Percentiles rank a stretch among this genome's conserved stretches.
phyloP scores from a whole-genome alignment of 129 eudicot species.

The Pittosporum tobira region DNA sequence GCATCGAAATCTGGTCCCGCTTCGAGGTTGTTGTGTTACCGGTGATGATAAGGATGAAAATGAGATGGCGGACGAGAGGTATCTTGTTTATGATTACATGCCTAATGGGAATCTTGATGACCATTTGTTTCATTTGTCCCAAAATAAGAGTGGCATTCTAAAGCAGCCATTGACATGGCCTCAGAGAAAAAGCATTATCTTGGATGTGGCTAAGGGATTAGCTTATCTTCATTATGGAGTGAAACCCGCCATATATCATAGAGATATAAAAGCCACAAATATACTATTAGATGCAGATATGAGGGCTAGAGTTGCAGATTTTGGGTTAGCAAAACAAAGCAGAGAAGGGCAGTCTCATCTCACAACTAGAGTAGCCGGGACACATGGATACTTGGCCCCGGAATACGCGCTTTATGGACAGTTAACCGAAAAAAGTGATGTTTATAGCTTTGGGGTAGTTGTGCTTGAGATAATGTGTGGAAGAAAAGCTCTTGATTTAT shows the following conservation, averaged over 20 bases:
- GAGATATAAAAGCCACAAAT: constrained; percentile 74
- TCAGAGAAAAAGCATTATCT: constrained; percentile 59
- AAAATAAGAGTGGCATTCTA: constrained; percentile 10
- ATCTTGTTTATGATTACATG: constrained; percentile 78
- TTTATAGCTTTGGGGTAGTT: constrained; percentile 79
- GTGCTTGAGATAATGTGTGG: constrained; percentile 81
- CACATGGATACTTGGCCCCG: constrained; percentile 83
- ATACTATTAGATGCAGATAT: constrained; percentile 65
- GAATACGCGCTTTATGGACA: constrained; percentile 83
- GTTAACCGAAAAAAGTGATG: constrained; percentile 73
- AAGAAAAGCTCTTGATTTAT: constrained; percentile 72
- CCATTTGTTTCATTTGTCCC: constrained; percentile 37
- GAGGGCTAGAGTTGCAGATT: constrained; percentile 87
- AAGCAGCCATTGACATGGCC: constrained; percentile 59
- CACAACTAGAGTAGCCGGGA: constrained; percentile 75
- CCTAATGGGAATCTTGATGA: constrained; percentile 75
- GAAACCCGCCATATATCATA: constrained; percentile 64
- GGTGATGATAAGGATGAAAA: constrained; percentile 39
- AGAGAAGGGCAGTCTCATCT: constrained; percentile 84
- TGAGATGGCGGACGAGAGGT: constrained; percentile 45
- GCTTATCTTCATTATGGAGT: constrained; percentile 76
- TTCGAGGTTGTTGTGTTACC: constrained; percentile 68
- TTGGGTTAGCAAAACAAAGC: constrained; percentile 67
- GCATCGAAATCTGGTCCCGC: constrained; percentile 70
- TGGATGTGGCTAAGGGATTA: constrained; percentile 70